Base-by-base conservation (phyloP, 495 filamentous ascomycete species). In the Acidiella bohemica region DNA sequence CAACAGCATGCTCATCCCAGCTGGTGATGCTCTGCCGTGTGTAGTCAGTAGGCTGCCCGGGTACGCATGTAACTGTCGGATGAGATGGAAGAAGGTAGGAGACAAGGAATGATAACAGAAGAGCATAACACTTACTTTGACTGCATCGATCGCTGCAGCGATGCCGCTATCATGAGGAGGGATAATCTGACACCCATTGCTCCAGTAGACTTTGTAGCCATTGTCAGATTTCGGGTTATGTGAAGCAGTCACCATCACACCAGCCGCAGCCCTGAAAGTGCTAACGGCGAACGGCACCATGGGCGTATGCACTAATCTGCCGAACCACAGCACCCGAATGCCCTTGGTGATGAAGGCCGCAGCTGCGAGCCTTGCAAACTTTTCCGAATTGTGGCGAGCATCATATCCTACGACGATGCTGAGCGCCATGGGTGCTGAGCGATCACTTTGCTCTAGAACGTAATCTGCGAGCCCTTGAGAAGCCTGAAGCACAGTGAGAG, bases 141-240 rank as follows among this genome's bases (percentile, higher is more conserved):
- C 80, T 23, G 64, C 48, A 20, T 66, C 59, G 31, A 84, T 84
- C 1, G 68, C 67, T 13, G 59, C 61, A 2, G 75, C 65, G 33
- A 84, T 84, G 28, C 69, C 65, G 17, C 51, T 59, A 46, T 82
- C 79, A 46, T 73, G 63, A 35, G 78, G 78, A 12, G 74, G 63
- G 35, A 80, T 76, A 44, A 81, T 80, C 54, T 83, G 78, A 44
- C 75, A 79, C 11, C 75, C 78, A 53, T 79, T 80, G 35, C 57
- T 64, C 59, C 74, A 79, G 59, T 80, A 81, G 18, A 83, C 78
- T 60, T 83, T 83, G 59, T 81, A 82, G 27, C 76, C 71, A 51
- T 84, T 82, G 53, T 84, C 78, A 44, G 71, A 59, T 14, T 73
- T 68, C 34, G 78, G 79, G 48, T 84, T 84, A 56, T 80, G 75